A percentile compares a stretch with the other conserved stretches of the same genome.
Conservation (phyloP, 441 rosid genomes). For the Syzygium syzygioides region DNA sequence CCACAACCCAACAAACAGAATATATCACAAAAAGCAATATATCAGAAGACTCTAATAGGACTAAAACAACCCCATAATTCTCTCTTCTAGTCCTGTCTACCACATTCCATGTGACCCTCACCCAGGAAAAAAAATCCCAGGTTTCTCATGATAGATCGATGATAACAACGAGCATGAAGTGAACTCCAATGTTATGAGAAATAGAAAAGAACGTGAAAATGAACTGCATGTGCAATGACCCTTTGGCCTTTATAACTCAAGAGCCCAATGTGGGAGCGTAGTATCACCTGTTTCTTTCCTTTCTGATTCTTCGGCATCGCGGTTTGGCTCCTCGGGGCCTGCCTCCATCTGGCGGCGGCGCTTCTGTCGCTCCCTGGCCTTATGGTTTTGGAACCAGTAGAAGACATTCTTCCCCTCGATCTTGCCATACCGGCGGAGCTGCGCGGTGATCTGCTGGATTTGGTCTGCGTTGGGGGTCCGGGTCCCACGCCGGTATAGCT, state of each 20-base stretch:
- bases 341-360: conserved; percentile 85
- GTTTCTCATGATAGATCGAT: background rate
- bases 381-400: conserved; percentile 98
- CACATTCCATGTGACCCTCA: background rate
- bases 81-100: background rate
- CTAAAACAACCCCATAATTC: conserved; percentile 9
- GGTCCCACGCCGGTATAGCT: conserved; percentile 72
- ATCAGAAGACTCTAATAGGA: background rate
- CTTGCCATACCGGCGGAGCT: conserved; percentile 82
- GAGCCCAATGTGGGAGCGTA: background rate
- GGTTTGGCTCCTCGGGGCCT: conserved; percentile 12
- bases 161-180: background rate
- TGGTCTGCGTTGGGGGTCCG: conserved; percentile 92
- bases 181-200: background rate
- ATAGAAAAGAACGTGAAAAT: background rate
- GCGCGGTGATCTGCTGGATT: conserved; percentile 84
- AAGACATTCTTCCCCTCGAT: conserved; percentile 97
- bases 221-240: background rate
- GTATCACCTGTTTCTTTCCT: conserved; percentile 51
- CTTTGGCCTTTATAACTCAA: background rate
- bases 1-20: background rate
- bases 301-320: conserved; percentile 28
- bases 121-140: background rate
- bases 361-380: conserved; percentile 92
- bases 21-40: background rate